Base-by-base conservation (phyloP, 805 yeast species). In the Zygosaccharomyces bisporus region DNA sequence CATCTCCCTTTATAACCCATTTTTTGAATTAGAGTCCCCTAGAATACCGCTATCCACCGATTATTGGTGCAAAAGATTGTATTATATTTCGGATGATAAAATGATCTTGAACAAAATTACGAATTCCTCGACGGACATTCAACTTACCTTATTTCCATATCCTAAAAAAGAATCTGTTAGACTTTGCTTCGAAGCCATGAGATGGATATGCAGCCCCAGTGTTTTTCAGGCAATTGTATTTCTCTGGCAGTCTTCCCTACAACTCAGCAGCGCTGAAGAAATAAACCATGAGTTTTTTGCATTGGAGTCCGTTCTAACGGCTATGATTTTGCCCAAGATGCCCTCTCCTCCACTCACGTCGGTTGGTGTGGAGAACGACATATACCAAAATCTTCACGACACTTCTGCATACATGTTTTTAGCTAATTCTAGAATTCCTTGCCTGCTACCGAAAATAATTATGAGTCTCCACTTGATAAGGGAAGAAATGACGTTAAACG, bases 391-490 rank as follows among this genome's bases (percentile, higher is more conserved):
- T 16, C 14, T 46, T 8, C 45, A 34, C 25, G 42, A 50, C 35
- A 24, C 47, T 14, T 20, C 21, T 10, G 36, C 45, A n/a, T 49
- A 51, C 16, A 43, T 41, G 58, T 61, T 45, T 39, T 50, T 52
- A 29, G 54, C 24, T 12, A 33, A 41, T 20, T 39, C 25, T 20
- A 54, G 74, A 4, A 63, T 81, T 24, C 64, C 70, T n/a, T 78
- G 79, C 23, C 63, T 80, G 54, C 66, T 81, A 0, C 84, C 91
- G 0, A 80, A 77, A 46, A 72, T 86, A 8, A 72, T 81, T 0
- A 63, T 85, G 19, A 77, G 89, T 0, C 64, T 91, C 37, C 97
- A 90, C 65, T 57, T 89, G 30, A 66, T 87, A 2, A 68, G 89
- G 43, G 97, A 91, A 60, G 97, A 91, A 48, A 61, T 74, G 36